These are phyloP conservation scores for Teunomyces funiuensis DNA, from an alignment of 805 yeast genomes.

Conservation along the genomic window DNA sequence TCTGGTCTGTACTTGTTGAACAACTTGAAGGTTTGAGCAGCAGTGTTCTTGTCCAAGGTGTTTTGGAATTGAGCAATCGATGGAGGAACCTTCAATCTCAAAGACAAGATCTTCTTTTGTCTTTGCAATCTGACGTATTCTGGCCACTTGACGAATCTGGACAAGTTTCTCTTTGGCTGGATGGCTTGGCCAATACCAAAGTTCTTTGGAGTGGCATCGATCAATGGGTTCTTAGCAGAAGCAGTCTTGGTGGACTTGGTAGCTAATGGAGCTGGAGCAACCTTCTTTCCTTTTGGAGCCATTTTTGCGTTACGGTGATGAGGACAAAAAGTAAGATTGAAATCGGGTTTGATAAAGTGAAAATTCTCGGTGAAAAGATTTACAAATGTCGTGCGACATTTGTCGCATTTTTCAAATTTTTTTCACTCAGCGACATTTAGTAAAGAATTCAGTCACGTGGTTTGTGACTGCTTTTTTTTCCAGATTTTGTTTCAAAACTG, in stretches of 20 bases:
- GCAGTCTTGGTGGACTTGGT: conserved; percentile 48
- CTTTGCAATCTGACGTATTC: conserved; percentile 97
- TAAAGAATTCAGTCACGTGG: neutral
- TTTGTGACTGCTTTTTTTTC: neutral
- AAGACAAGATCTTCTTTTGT: conserved; percentile 92
- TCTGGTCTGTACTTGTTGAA: conserved; percentile 99
- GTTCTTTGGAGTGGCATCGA: conserved; percentile 87
- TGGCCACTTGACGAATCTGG: conserved; percentile 99
- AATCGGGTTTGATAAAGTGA: conserved; percentile 2
- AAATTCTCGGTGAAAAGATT: conserved; percentile 6
- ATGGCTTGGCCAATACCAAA: conserved; percentile 95
- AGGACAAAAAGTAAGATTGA: conserved; percentile 7
- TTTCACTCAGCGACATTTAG: neutral
- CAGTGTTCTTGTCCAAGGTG: conserved; percentile 98
- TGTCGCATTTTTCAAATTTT: neutral
- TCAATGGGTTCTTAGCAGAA: conserved; percentile 71
- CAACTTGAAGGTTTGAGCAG: conserved; percentile 93
- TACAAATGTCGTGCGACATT: conserved; percentile 1
- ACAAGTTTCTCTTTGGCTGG: conserved; percentile 94
- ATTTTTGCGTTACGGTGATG: conserved; percentile 19
- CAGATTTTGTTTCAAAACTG: neutral
- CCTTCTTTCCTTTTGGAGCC: conserved; percentile 66
- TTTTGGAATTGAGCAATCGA: conserved; percentile 95
- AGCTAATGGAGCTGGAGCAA: conserved; percentile 98
- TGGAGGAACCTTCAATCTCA: conserved; percentile 99